A percentile compares a stretch with the other conserved stretches of the same genome.
Conservation (phyloP, 805 yeast species). For the Hanseniaspora taiwanica region DNA sequence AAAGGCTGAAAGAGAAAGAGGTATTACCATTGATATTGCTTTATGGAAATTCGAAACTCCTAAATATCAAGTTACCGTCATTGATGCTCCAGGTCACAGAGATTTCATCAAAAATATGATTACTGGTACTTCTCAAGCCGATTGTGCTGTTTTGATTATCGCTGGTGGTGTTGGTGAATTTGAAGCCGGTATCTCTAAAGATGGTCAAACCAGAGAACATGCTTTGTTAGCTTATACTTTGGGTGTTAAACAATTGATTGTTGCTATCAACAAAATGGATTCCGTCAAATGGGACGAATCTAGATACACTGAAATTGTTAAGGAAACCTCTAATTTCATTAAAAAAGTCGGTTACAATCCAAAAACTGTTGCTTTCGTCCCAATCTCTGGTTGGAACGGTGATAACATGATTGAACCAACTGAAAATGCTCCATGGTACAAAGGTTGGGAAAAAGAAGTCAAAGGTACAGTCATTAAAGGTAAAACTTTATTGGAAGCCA, state of each 20-base stretch:
- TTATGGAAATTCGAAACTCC: slow-evolving; percentile 90
- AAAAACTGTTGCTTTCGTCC: slow-evolving; percentile 75
- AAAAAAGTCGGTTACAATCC: slow-evolving; percentile 79
- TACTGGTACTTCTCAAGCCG: slow-evolving; percentile 91
- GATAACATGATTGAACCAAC: slow-evolving; percentile 84
- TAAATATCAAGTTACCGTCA: slow-evolving; percentile 78
- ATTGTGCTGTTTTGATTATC: slow-evolving; percentile 79
- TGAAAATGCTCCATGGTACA: slow-evolving; percentile 75
- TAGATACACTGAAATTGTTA: slow-evolving; percentile 66
- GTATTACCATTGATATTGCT: slow-evolving; percentile 92
- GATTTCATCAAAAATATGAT: slow-evolving; percentile 95
- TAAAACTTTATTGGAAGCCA: slow-evolving; percentile 74
- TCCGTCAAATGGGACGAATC: slow-evolving; percentile 77
- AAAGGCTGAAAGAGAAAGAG: slow-evolving; percentile 94
- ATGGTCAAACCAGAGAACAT: slow-evolving; percentile 93
- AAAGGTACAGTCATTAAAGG: slow-evolving; percentile 59
- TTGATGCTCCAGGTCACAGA: slow-evolving; percentile 94
- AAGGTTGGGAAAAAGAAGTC: slow-evolving; percentile 77
- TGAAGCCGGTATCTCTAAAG: slow-evolving; percentile 92
- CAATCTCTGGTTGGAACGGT: slow-evolving; percentile 88
- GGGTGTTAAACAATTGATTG: slow-evolving; percentile 78
- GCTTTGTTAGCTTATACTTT: slow-evolving; percentile 82
- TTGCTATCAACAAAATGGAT: slow-evolving; percentile 93
- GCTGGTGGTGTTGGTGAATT: slow-evolving; percentile 91
- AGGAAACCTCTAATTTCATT: slow-evolving; percentile 69